Evolutionary conservation across 2,329 filamentous ascomycete species (phyloP).

Genomic region (Colletotrichum liaoningense): DNA sequence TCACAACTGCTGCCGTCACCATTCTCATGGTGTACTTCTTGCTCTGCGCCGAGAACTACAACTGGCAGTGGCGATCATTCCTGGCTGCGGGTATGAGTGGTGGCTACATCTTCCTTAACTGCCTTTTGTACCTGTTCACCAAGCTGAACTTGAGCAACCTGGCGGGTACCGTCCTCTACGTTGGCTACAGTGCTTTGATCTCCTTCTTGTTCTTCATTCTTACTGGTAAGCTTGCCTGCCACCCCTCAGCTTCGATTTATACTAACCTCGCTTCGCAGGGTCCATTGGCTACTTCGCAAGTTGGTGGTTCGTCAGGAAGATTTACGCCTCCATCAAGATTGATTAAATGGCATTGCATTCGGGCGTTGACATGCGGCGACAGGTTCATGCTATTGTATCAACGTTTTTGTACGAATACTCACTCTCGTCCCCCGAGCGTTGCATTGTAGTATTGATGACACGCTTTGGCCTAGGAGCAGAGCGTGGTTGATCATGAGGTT

Average conservation of each 20-base stretch:
- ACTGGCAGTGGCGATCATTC: conserved; percentile 99
- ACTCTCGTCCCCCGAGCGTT: not conserved
- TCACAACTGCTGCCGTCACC: conserved; percentile 92
- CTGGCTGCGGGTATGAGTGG: conserved; percentile 91
- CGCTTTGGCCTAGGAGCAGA: not conserved
- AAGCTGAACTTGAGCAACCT: conserved; percentile 87
- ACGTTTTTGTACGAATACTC: conserved; percentile 20
- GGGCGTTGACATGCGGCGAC: conserved; percentile 11
- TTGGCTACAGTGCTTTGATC: conserved; percentile 91
- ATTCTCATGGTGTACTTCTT: conserved; percentile 96
- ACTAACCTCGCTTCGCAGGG: conserved; percentile 62
- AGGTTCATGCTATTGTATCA: conserved; percentile 22
- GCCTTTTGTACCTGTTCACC: conserved; percentile 89
- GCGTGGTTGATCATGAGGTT: not conserved
- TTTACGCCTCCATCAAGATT: conserved; percentile 98
- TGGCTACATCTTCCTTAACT: conserved; percentile 91
- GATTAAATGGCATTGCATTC: conserved; percentile 66
- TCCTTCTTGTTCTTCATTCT: conserved; percentile 94
- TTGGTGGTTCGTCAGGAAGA: conserved; percentile 93
- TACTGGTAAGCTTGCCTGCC: conserved; percentile 78
- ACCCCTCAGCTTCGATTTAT: not conserved
- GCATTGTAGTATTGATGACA: conserved; percentile 2
- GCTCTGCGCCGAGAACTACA: conserved; percentile 95
- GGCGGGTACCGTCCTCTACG: conserved; percentile 88
- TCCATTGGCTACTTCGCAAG: conserved; percentile 96